These are phyloP conservation scores for Colletotrichum lini DNA, from an alignment of 2,329 filamentous ascomycete genomes.

Conservation along the genomic window DNA sequence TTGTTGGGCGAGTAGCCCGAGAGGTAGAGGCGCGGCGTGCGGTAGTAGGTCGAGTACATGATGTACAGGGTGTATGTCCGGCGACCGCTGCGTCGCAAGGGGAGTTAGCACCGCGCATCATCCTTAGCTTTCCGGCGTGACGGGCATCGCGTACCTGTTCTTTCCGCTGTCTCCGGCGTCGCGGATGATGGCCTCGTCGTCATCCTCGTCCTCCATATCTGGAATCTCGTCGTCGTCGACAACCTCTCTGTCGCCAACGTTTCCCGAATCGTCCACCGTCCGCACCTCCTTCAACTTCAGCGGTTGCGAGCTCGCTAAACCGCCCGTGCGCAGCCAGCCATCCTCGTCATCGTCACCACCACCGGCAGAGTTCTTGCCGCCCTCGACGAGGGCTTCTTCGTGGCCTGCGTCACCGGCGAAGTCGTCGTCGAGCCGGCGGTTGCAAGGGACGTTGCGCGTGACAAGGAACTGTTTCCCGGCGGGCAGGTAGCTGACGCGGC, in stretches of 20 bases:
- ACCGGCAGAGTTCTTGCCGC: constrained; percentile 57
- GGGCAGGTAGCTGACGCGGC: constrained; percentile 86
- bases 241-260: constrained; percentile 81
- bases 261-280: constrained; percentile 90
- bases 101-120: constrained; percentile 39
- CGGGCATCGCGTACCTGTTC: constrained; percentile 57
- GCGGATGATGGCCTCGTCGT: constrained; percentile 95
- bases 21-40: constrained; percentile 94
- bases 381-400: constrained; percentile 86
- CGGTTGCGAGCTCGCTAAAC: constrained; percentile 81
- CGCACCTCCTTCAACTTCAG: constrained; percentile 85
- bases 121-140: neutral
- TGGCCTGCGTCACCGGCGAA: constrained; percentile 90
- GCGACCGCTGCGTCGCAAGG: constrained; percentile 70
- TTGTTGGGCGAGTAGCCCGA: constrained; percentile 88
- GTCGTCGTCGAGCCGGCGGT: constrained; percentile 91
- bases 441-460: constrained; percentile 94
- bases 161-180: constrained; percentile 70
- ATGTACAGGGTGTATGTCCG: constrained; percentile 99
- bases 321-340: constrained; percentile 92
- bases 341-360: constrained; percentile 77
- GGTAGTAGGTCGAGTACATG: constrained; percentile 96
- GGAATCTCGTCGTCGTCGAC: constrained; percentile 90
- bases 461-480: constrained; percentile 95
- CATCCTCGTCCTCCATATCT: constrained; percentile 98